Base-by-base conservation (phyloP, 2,329 filamentous ascomycete genomes). In the Ilyonectria mors-panacis region DNA sequence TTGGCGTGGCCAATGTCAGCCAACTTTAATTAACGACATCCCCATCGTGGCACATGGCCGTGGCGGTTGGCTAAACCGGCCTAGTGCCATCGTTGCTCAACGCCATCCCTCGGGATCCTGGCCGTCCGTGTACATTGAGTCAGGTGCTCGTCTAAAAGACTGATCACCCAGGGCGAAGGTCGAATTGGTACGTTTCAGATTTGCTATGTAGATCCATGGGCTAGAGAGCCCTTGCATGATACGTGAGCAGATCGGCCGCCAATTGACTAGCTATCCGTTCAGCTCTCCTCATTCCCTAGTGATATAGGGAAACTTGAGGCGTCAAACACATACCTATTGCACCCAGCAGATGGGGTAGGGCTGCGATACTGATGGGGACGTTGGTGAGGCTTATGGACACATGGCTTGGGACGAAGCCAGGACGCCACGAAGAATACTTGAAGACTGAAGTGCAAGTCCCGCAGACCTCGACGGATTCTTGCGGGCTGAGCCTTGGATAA, bases 1-100 rank as follows among this genome's bases (percentile, higher is more conserved):
- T 26, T 65, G 57, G 56, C 47, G 51, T 56, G 57, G 55, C 28
- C 57, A 61, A 61, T 61, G 63, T 65, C 57, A 62, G 45, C 58
- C 58, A 66, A 66, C 63, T 66, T 66, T 66, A 58, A 66, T 66
- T 66, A 66, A 48, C 58, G 45, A 62, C 39, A 51, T 59, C 53
- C 56, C 50, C 63, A 62, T 66, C 58, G 50, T 56, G 59, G 58
- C 57, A 58, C 63, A 66, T 53, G 58, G 63, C 51, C 63, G 57
- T 61, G 57, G 58, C 53, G 58, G 51, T 51, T 62, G 39, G 57
- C 63, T 8, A 65, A 65, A 59, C 42, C 5, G 50, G 62, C n/a
- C 33, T 65, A 65, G 62, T 59, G 61, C 17, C 55, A 58, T 65
- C 45, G 48, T 30, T 65, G 55, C 56, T 65, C 21, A 35, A 48